A percentile compares a stretch with the other conserved stretches of the same genome.
Conservation (phyloP, 1,284 basidiomycete species). For the Heterobasidion annosum region DNA sequence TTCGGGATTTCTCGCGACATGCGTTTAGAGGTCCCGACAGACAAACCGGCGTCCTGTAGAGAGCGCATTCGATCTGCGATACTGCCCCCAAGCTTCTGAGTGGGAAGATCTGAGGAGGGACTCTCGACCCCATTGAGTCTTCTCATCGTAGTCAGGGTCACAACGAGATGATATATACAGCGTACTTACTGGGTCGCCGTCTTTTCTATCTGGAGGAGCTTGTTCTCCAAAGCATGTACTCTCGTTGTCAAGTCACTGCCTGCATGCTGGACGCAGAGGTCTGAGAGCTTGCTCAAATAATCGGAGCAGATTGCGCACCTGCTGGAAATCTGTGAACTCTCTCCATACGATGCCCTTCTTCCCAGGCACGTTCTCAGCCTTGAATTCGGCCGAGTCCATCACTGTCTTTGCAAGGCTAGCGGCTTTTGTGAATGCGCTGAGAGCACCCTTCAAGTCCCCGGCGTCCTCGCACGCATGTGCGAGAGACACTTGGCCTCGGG, state of each 20-base stretch:
- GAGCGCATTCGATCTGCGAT: constrained; percentile 67
- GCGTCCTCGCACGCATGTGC: constrained; percentile 42
- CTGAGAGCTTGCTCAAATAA: neutral
- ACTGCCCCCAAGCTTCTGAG: constrained; percentile 36
- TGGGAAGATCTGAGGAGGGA: constrained; percentile 20
- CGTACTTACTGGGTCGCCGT: constrained; percentile 31
- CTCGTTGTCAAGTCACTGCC: constrained; percentile 38
- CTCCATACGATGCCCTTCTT: constrained; percentile 41
- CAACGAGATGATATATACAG: constrained; percentile 3
- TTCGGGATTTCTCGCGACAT: constrained; percentile 37
- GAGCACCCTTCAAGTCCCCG: constrained; percentile 52
- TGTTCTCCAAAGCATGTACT: constrained; percentile 45
- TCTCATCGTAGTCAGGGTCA: constrained; percentile 3
- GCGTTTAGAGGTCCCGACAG: constrained; percentile 41
- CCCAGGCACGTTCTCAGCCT: constrained; percentile 32
- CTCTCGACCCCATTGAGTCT: constrained; percentile 11
- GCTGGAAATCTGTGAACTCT: constrained; percentile 50
- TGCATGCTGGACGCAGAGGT: constrained; percentile 29
- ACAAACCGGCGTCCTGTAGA: constrained; percentile 58
- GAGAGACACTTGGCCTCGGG: constrained; percentile 39
- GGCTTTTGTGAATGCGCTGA: constrained; percentile 48
- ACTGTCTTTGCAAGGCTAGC: constrained; percentile 47
- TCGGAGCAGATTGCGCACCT: constrained; percentile 30
- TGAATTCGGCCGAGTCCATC: constrained; percentile 50
- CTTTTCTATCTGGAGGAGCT: constrained; percentile 47